Base-by-base conservation (phyloP, 2,329 filamentous ascomycete species). In the Sclerotinia trifoliorum region DNA sequence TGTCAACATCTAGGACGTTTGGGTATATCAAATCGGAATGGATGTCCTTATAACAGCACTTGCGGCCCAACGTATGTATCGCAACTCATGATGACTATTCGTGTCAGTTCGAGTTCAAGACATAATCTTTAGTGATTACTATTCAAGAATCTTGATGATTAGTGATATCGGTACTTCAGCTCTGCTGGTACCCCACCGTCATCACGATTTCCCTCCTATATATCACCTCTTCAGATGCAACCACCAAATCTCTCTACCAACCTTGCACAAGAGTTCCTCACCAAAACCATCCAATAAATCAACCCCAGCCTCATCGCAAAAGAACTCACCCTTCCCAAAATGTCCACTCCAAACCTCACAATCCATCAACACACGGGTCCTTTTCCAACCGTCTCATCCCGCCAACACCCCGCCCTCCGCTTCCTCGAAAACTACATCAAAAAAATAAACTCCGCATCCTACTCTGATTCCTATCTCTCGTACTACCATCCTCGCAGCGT, bases 281-380 rank as follows among this genome's bases (percentile, higher is more conserved):
- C 8, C n/a, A 6, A 3, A 52, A 26, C 0, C 49, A 52, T 11
- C 21, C n/a, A 39, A 2, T 24, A 11, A 57, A 57, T 83, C 71
- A 83, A 80, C 8, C 84, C 86, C 74, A 85, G 82, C 11, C 24
- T 24, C 15, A 42, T 11, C 56, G 3, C 39, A 29, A 35, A 65
- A n/a, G 2, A 32, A 4, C 6, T 21, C 11, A 7, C 5, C 5
- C 10, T 29, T 17, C 19, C 4, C 11, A 48, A 58, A 21, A 65
- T 65, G 63, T 13, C 52, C 29, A 24, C 39, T 42, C 1, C 52
- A 29, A 48, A 58, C 29, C 39, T 58, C 19, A 58, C 49, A 44
- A 46, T 48, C 11, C 19, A 65, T 2, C 52, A 21, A 2, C 35
- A 67, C 24, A 26, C 8, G 19, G 56, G 65, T 6, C 56, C 65